phyloP scores from a whole-genome alignment of 2,329 filamentous ascomycete genomes.

The Nothomitra cinnamomea region DNA sequence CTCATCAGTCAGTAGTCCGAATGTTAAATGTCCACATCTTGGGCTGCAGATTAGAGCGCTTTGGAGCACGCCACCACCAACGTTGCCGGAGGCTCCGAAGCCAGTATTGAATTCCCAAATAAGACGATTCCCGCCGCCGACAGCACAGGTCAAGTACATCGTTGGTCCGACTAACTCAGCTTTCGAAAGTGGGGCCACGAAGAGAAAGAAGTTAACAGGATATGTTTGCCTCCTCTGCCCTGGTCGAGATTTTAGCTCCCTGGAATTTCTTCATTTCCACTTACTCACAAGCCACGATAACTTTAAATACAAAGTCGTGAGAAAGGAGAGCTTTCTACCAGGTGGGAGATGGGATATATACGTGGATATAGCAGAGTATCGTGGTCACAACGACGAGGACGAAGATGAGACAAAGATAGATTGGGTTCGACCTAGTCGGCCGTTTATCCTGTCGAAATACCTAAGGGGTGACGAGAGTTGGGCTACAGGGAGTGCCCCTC shows the following conservation, averaged over 20 bases:
- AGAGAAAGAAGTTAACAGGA: background rate
- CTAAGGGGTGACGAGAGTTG: constrained; percentile 20
- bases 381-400: background rate
- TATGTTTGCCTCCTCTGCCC: constrained; percentile 5
- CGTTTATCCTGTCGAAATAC: constrained; percentile 21
- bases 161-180: background rate
- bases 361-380: constrained; percentile 4
- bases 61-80: background rate
- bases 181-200: background rate
- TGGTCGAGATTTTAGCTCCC: background rate
- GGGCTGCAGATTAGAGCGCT: background rate
- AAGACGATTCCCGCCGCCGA: background rate
- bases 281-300: constrained; percentile 7
- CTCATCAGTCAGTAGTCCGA: background rate
- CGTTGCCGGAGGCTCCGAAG: background rate
- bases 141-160: background rate
- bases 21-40: background rate
- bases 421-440: constrained; percentile 18
- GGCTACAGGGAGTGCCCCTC: constrained; percentile 9
- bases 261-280: constrained; percentile 6
- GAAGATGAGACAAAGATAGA: constrained; percentile 15
- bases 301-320: constrained; percentile 6
- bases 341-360: background rate
- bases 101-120: background rate
- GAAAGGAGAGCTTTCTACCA: background rate